phyloP scores from a whole-genome alignment of 441 rosid genomes.

The Rhodomyrtus psidioides region DNA sequence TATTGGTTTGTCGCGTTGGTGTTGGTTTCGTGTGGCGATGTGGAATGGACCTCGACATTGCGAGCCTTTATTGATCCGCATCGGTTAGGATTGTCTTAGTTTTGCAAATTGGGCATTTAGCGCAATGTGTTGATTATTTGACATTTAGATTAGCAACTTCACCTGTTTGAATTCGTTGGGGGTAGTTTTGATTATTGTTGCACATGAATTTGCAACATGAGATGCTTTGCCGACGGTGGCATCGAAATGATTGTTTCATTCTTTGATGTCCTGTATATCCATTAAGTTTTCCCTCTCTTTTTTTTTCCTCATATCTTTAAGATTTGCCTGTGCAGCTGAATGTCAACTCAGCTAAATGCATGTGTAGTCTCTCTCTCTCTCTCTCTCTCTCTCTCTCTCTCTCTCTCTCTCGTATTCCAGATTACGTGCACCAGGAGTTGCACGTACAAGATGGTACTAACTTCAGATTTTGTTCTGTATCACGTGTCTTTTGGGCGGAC shows the following conservation, averaged over 20 bases:
- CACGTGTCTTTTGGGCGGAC: neutral
- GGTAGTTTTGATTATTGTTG: neutral
- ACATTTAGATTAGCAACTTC: neutral
- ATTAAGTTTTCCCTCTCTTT: neutral
- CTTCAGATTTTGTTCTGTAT: neutral
- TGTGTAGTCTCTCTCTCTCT: neutral
- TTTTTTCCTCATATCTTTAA: neutral
- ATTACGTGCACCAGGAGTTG: neutral
- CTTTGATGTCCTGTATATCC: neutral
- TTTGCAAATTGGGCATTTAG: neutral
- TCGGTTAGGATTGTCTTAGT: neutral
- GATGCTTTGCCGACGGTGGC: neutral
- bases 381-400: neutral
- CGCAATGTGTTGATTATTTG: neutral
- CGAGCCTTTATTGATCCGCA: neutral
- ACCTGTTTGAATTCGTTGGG: neutral
- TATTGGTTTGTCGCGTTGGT: neutral
- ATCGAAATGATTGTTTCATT: neutral
- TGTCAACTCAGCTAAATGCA: neutral
- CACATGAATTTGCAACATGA: neutral
- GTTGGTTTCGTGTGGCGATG: neutral
- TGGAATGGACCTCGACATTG: neutral
- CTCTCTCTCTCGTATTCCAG: neutral
- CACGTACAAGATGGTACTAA: neutral
- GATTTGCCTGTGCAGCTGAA: neutral